Percentiles rank a stretch among this genome's conserved stretches.
phyloP scores from a whole-genome alignment of 805 yeast genomes.

The Saturnispora quitensis region DNA sequence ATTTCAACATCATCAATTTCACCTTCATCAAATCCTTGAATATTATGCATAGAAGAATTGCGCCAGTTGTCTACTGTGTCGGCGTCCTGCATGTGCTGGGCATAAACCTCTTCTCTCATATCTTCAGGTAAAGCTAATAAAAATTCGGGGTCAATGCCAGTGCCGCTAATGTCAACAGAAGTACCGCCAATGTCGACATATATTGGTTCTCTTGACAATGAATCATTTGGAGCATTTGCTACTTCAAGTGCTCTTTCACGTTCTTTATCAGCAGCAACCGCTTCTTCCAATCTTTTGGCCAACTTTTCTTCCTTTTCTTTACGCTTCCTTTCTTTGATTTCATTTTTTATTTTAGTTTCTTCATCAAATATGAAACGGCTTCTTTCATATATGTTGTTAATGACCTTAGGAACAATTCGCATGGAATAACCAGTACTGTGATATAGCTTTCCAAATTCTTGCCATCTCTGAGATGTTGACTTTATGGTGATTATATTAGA shows the following conservation, averaged over 20 bases:
- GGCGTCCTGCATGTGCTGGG: constrained; percentile 73
- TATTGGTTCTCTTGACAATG: constrained; percentile 37
- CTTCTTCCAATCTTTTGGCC: constrained; percentile 21
- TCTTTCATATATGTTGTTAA: constrained; percentile 34
- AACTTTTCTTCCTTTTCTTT: constrained; percentile 10
- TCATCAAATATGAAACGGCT: constrained; percentile 33
- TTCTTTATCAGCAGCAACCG: constrained; percentile 1
- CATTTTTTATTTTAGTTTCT: constrained; percentile 12
- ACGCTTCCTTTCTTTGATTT: constrained; percentile 22
- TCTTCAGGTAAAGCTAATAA: constrained; percentile 85
- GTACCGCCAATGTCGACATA: constrained; percentile 67
- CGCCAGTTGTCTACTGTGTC: constrained; percentile 34
- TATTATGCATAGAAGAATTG: not conserved
- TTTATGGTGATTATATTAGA: constrained; percentile 15
- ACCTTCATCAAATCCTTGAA: constrained; percentile 9
- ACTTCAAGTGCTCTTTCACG: constrained; percentile 5
- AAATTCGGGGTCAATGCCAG: constrained; percentile 89
- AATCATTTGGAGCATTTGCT: constrained; percentile 21
- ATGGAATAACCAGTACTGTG: constrained; percentile 19
- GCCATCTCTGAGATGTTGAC: constrained; percentile 59
- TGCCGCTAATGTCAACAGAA: constrained; percentile 76
- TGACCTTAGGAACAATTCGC: constrained; percentile 35
- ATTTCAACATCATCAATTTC: constrained; percentile 15
- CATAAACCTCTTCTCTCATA: constrained; percentile 84
- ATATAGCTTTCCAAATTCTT: constrained; percentile 43